Base-by-base conservation (phyloP, 257 asterid genomes). In the Craterostigma plantagineum region DNA sequence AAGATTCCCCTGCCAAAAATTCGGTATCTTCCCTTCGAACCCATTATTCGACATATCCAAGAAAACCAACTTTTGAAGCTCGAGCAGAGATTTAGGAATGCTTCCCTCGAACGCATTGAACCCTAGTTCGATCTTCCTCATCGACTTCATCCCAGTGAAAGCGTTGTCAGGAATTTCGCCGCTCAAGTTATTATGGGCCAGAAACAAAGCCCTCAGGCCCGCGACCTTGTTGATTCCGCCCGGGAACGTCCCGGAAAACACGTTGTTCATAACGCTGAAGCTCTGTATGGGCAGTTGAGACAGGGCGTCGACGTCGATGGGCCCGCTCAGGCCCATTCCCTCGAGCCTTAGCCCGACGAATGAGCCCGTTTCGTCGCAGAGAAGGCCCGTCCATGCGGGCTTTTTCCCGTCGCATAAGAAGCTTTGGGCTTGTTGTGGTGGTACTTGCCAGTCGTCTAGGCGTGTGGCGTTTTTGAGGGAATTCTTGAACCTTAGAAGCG, bases 251-350 rank as follows among this genome's bases (percentile, higher is more conserved):
- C 79, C 86, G 0, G 66, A 46, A 2, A 80, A 76, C 35, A 40
- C 57, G 46, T 80, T 80, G 30, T 54, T 52, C 68, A 60, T 70
- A 1, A 76, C 55, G 35, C 91, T 76, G n/a, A 80, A 48, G 50
- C 57, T 64, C 42, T 52, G 10, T 7, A 58, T 33, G 10, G 71
- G 55, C 44, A 76, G 9, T 14, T 52, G 58, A 1, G 68, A 34
- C 2, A 80, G 67, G 0, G 66, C 14, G 0, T 60, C 68, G 2
- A 60, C 13, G 35, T 76, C 80, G 1, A 76, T 50, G 0, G 0
- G 33, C 1, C 91, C 80, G 4, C 42, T 62, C 0, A 80, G 66
- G 16, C 76, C 75, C 71, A 80, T 65, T 7, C 52, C 46, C 33
- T 71, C 72, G 7, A 76, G 76, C 13, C 42, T 41, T 14, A 80